phyloP scores from a whole-genome alignment of 2,329 filamentous ascomycete species.

The Nemania diffusa region DNA sequence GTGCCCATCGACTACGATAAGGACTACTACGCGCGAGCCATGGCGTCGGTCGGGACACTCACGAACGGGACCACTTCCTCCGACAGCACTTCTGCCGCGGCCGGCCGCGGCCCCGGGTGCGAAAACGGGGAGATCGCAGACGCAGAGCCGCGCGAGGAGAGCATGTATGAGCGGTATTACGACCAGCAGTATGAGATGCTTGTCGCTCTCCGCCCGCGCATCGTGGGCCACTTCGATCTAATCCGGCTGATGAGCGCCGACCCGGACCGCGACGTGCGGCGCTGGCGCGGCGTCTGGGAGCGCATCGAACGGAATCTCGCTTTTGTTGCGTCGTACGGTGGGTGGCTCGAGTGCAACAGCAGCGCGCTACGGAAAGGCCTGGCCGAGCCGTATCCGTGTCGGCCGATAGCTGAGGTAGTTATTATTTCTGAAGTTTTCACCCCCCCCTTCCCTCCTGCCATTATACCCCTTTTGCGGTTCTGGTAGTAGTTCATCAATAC shows the following conservation, averaged over 20 bases:
- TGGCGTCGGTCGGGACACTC: conserved; percentile 49
- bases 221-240: conserved; percentile 95
- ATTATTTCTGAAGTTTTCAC: conserved; percentile 1
- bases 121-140: conserved; percentile 49
- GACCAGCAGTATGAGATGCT: conserved; percentile 89
- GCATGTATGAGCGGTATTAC: conserved; percentile 86
- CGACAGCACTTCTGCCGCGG: not conserved
- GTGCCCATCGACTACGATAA: conserved; percentile 90
- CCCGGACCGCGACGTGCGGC: conserved; percentile 68
- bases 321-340: conserved; percentile 77
- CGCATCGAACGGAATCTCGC: conserved; percentile 78
- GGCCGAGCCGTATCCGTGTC: conserved; percentile 86
- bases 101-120: conserved; percentile 7
- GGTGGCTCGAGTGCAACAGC: conserved; percentile 89
- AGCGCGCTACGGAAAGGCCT: conserved; percentile 89
- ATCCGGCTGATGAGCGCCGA: conserved; percentile 81
- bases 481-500: too few species aligned
- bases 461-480: not conserved
- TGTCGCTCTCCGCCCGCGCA: conserved; percentile 71
- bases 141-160: conserved; percentile 74
- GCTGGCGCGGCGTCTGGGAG: conserved; percentile 75
- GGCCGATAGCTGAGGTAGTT: conserved; percentile 78
- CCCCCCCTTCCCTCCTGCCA: conserved; percentile 5
- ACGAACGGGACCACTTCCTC: conserved; percentile 42
- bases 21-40: conserved; percentile 72